Evolutionary conservation across 1,139 yeast genomes (phyloP).

Genomic region (Debaryomyces nepalensis): DNA sequence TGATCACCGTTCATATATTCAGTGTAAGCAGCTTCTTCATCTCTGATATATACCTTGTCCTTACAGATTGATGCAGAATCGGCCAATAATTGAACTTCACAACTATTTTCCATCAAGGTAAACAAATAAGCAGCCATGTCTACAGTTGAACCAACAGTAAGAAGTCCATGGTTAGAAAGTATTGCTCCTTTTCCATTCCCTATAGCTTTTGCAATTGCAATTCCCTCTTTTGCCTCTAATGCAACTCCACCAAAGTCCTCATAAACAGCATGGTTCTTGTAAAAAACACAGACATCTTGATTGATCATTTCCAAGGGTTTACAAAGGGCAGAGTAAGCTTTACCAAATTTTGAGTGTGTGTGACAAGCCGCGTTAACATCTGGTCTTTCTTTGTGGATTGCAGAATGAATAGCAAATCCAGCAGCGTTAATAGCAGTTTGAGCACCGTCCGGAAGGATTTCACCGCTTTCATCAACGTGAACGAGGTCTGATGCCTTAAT

Average conservation of each 20-base stretch:
- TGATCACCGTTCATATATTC: constrained; percentile 60
- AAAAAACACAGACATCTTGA: constrained; percentile 74
- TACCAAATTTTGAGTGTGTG: constrained; percentile 74
- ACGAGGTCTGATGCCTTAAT: constrained; percentile 76
- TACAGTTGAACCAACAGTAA: constrained; percentile 78
- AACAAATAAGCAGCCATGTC: constrained; percentile 83
- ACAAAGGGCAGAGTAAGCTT: constrained; percentile 75
- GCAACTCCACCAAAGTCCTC: constrained; percentile 80
- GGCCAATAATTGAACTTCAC: constrained; percentile 68
- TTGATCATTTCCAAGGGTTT: constrained; percentile 75
- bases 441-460: constrained; percentile 66
- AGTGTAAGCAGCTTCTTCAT: constrained; percentile 68
- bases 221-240: constrained; percentile 69
- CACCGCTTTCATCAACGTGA: constrained; percentile 72
- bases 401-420: constrained; percentile 80
- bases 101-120: constrained; percentile 66
- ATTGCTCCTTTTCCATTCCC: constrained; percentile 69
- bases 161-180: constrained; percentile 75
- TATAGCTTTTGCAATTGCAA: constrained; percentile 64
- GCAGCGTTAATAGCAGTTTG: constrained; percentile 74
- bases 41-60: constrained; percentile 35
- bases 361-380: constrained; percentile 84
- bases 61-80: constrained; percentile 24
- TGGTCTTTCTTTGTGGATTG: constrained; percentile 74
- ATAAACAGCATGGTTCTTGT: constrained; percentile 68